Conservation (phyloP, 495 filamentous ascomycete genomes). For the Penicillium silybi region DNA sequence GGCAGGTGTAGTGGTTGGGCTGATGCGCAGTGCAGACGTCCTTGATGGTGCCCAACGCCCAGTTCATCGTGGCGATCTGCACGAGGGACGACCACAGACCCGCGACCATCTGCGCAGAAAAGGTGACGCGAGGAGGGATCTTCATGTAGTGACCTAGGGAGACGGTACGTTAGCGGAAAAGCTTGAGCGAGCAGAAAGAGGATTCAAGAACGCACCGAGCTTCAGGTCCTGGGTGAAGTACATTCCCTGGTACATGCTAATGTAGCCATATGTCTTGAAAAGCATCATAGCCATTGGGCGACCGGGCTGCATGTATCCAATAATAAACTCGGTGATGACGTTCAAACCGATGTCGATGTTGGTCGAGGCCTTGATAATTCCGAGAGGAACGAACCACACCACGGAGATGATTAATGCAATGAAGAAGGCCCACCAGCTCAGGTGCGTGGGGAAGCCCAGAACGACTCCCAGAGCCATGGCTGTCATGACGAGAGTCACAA, state of each 20-base stretch:
- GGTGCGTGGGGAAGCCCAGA: constrained; percentile 48
- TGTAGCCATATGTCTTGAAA: constrained; percentile 61
- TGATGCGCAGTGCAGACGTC: constrained; percentile 49
- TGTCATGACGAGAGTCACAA: constrained; percentile 45
- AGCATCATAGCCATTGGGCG: constrained; percentile 62
- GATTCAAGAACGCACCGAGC: constrained; percentile 30
- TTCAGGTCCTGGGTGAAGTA: constrained; percentile 52
- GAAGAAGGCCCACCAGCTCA: constrained; percentile 53
- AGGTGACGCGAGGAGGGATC: constrained; percentile 57
- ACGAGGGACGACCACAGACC: constrained; percentile 56
- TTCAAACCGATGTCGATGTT: constrained; percentile 54
- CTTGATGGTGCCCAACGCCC: constrained; percentile 53
- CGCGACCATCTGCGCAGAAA: constrained; percentile 53
- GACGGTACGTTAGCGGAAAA: not conserved
- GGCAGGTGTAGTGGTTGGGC: constrained; percentile 54
- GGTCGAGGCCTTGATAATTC: constrained; percentile 51
- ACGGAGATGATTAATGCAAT: constrained; percentile 45
- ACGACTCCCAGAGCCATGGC: constrained; percentile 50
- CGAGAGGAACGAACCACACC: constrained; percentile 51
- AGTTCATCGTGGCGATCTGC: constrained; percentile 58
- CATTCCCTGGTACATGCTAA: constrained; percentile 54
- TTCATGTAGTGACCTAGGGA: constrained; percentile 61
- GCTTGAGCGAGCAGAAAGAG: not conserved
- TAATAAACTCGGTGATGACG: constrained; percentile 59
- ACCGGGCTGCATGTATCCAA: constrained; percentile 61